phyloP scores from a whole-genome alignment of 2,329 filamentous ascomycete genomes.

The Penicillium expansum region DNA sequence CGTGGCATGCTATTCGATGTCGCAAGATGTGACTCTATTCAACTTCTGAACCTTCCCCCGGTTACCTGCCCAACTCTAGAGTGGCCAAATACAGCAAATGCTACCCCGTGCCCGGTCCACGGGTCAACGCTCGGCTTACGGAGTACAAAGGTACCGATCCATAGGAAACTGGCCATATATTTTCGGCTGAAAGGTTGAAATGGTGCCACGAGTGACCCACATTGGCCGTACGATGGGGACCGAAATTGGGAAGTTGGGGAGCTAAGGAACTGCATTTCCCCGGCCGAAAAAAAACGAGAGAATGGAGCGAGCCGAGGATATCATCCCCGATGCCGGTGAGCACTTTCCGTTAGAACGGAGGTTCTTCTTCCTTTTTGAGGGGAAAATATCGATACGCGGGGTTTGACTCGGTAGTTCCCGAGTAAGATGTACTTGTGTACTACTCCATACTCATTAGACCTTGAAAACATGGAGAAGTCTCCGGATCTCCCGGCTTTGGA shows the following conservation, averaged over 20 bases:
- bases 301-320: not conserved
- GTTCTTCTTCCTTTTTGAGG: not conserved
- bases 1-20: constrained; percentile 1
- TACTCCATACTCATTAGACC: not conserved
- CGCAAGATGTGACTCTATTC: not conserved
- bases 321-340: not conserved
- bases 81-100: not conserved
- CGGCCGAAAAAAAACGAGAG: constrained; percentile 1
- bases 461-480: not conserved
- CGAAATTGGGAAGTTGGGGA: not conserved
- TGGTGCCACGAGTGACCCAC: not conserved
- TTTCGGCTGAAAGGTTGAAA: not conserved
- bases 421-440: not conserved
- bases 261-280: not conserved
- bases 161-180: not conserved
- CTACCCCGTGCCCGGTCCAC: not conserved
- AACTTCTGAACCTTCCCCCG: not conserved
- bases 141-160: not conserved
- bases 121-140: not conserved
- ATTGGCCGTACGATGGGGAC: not conserved
- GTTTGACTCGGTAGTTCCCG: not conserved
- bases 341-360: not conserved
- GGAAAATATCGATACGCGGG: not conserved
- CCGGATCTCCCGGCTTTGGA: not conserved
- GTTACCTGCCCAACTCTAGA: not conserved